These are phyloP conservation scores for Myriosclerotinia scirpicola DNA, from an alignment of 2,329 filamentous ascomycete species.

Conservation along the genomic window DNA sequence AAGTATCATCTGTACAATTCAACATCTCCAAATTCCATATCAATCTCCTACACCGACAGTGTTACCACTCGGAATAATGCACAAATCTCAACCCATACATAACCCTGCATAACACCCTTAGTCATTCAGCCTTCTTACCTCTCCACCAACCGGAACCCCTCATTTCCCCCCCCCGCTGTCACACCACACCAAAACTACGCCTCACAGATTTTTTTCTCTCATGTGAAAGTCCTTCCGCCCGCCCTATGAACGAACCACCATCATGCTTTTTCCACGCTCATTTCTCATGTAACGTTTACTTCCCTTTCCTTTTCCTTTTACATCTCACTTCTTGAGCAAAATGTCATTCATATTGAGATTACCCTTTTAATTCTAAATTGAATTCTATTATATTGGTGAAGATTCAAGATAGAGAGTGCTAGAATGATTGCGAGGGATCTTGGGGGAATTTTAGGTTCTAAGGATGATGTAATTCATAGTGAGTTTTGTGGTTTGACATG, in stretches of 20 bases:
- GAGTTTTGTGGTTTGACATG: constrained; percentile 35
- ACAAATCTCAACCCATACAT: neutral
- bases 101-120: neutral
- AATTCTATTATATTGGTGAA: neutral
- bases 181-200: neutral
- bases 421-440: constrained; percentile 20
- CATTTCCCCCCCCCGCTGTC: neutral
- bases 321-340: constrained; percentile 11
- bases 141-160: constrained; percentile 2
- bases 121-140: neutral
- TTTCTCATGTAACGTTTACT: neutral
- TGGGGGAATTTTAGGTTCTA: neutral
- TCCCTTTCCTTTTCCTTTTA: neutral
- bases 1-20: too few relatives aligned
- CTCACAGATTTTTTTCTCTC: neutral
- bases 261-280: neutral
- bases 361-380: neutral
- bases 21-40: too few relatives aligned
- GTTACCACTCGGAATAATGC: too few relatives aligned
- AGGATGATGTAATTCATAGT: constrained; percentile 35
- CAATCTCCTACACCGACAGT: too few relatives aligned
- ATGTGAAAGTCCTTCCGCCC: constrained; percentile 5
- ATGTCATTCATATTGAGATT: neutral
- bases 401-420: neutral
- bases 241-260: neutral